Evolutionary conservation across 495 filamentous ascomycete genomes (phyloP).

Genomic region (Talaromyces trachyspermus): DNA sequence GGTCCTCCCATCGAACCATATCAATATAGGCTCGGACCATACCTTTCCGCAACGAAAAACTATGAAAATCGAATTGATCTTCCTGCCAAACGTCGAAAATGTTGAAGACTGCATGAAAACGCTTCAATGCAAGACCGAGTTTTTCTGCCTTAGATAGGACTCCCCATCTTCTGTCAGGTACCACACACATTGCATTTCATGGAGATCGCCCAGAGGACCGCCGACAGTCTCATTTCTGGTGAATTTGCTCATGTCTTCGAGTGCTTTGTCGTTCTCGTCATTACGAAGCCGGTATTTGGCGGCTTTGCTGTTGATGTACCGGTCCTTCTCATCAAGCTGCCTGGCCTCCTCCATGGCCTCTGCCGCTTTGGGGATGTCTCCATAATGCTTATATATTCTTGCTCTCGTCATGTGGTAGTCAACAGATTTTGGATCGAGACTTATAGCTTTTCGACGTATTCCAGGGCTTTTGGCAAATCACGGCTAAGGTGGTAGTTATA

Average conservation of each 20-base stretch:
- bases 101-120: slow-evolving; percentile 76
- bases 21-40: slow-evolving; percentile 92
- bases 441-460: slow-evolving; percentile 75
- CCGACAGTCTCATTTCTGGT: slow-evolving; percentile 84
- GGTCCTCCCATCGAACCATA: slow-evolving; percentile 94
- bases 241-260: slow-evolving; percentile 90
- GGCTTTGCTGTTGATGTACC: slow-evolving; percentile 96
- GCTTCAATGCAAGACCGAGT: slow-evolving; percentile 80
- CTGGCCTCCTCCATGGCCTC: slow-evolving; percentile 86
- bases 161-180: slow-evolving; percentile 93
- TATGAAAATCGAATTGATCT: slow-evolving; percentile 98
- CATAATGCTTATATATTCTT: slow-evolving; percentile 88
- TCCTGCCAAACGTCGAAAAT: slow-evolving; percentile 97
- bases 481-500: slow-evolving; percentile 89
- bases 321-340: slow-evolving; percentile 75
- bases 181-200: slow-evolving; percentile 99
- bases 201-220: slow-evolving; percentile 81
- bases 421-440: slow-evolving; percentile 66
- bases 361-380: slow-evolving; percentile 70
- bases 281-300: slow-evolving; percentile 96
- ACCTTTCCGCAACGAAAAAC: slow-evolving; percentile 89
- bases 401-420: slow-evolving; percentile 96
- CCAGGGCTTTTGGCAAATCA: slow-evolving; percentile 70
- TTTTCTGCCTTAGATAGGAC: slow-evolving; percentile 79
- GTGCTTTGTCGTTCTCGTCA: slow-evolving; percentile 74